Evolutionary conservation across 1,139 yeast species (phyloP).

Genomic region (Candida tropicalis): DNA sequence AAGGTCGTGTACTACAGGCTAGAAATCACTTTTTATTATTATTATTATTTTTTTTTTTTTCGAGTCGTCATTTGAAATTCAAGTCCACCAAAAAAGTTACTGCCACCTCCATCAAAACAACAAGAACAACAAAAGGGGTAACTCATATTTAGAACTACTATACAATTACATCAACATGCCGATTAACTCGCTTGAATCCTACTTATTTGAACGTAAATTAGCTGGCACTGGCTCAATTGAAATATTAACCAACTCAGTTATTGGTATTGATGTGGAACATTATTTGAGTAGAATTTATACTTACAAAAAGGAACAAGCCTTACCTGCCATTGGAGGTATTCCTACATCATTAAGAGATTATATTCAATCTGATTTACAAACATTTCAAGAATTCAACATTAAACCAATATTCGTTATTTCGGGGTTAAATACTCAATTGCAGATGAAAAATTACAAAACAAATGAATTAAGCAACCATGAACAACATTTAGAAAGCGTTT

Average conservation of each 20-base stretch:
- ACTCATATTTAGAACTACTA: too few relatives aligned
- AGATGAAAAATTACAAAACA: constrained; percentile 27
- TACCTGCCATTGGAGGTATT: constrained; percentile 83
- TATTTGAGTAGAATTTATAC: constrained; percentile 66
- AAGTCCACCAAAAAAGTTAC: too few relatives aligned
- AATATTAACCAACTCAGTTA: constrained; percentile 62
- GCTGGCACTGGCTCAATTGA: constrained; percentile 68
- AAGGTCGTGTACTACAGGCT: too few relatives aligned
- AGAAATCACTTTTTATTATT: too few relatives aligned
- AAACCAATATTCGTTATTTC: constrained; percentile 77
- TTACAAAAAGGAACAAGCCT: constrained; percentile 66
- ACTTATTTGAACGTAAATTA: constrained; percentile 67
- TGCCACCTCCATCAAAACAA: neutral
- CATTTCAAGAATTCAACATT: constrained; percentile 62
- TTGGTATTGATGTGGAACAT: constrained; percentile 87
- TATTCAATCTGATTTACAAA: constrained; percentile 63
- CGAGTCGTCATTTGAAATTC: too few relatives aligned
- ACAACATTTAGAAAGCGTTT: constrained; percentile 46
- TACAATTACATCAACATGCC: constrained; percentile 31
- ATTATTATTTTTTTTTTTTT: too few relatives aligned
- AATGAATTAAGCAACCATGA: constrained; percentile 49
- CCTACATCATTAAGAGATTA: constrained; percentile 64
- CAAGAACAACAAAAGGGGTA: neutral
- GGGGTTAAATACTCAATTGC: constrained; percentile 51
- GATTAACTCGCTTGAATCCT: constrained; percentile 72